Conservation (phyloP, 352 stramenopile genomes). For the Globisporangium perplexum region DNA sequence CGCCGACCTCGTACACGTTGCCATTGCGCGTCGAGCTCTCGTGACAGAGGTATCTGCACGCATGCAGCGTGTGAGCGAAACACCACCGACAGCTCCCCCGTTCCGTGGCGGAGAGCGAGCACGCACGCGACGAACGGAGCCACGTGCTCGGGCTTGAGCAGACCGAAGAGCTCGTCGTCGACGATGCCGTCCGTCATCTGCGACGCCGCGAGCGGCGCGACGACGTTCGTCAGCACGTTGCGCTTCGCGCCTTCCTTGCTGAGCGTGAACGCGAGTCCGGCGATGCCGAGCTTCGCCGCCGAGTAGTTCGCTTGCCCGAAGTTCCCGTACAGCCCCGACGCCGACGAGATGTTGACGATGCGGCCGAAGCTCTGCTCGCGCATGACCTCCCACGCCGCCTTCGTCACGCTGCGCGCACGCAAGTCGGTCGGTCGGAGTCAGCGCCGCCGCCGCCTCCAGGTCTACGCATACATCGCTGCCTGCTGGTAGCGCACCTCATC, state of each 20-base stretch:
- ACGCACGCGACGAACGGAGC: constrained; percentile 60
- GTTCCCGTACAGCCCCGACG: constrained; percentile 85
- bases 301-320: constrained; percentile 89
- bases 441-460: too few species aligned
- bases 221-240: constrained; percentile 77
- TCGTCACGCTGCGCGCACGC: constrained; percentile 37
- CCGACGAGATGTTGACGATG: constrained; percentile 81
- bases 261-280: constrained; percentile 89
- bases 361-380: constrained; percentile 76
- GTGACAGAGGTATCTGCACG: constrained; percentile 61
- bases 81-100: too few species aligned
- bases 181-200: constrained; percentile 83
- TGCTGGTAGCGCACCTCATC: constrained; percentile 33
- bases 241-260: constrained; percentile 74
- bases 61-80: background rate
- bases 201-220: constrained; percentile 75
- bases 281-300: constrained; percentile 89
- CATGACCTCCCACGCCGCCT: constrained; percentile 77
- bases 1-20: constrained; percentile 80
- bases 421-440: background rate
- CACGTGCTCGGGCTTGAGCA: constrained; percentile 72
- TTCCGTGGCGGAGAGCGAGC: background rate
- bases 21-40: constrained; percentile 67
- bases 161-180: constrained; percentile 52
- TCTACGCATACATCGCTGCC: too few species aligned